Percentiles rank a stretch among this genome's conserved stretches.
Evolutionary conservation across 345 rosid genomes (phyloP).

Genomic region (Kandelia obovata): DNA sequence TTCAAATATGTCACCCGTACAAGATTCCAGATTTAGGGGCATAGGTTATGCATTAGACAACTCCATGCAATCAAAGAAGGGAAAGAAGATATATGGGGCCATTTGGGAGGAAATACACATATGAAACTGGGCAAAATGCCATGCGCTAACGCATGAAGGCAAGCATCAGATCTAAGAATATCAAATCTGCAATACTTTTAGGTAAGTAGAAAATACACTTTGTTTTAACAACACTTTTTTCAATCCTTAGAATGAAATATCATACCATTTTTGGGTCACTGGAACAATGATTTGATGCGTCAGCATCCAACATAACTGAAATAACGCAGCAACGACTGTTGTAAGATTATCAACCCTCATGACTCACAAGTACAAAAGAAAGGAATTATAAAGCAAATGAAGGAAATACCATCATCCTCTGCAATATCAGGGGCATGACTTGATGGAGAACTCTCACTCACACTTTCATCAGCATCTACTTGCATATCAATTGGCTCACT

Average conservation of each 20-base stretch:
- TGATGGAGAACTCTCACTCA: slow-evolving; percentile 45
- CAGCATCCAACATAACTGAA: slow-evolving; percentile 42
- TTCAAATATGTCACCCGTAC: too few relatives aligned
- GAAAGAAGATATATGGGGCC: too few relatives aligned
- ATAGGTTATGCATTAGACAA: too few relatives aligned
- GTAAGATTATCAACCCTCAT: slow-evolving; percentile 29
- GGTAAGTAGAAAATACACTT: neutral
- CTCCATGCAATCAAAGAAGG: too few relatives aligned
- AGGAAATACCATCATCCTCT: slow-evolving; percentile 37
- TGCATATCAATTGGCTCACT: slow-evolving; percentile 42
- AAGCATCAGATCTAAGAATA: neutral
- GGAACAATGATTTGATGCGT: slow-evolving; percentile 20
- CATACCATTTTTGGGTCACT: slow-evolving; percentile 47
- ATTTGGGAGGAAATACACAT: neutral
- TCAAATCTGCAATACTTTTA: neutral
- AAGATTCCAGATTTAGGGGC: too few relatives aligned
- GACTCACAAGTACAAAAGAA: slow-evolving; percentile 7
- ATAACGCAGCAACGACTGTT: slow-evolving; percentile 20
- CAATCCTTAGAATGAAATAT: neutral
- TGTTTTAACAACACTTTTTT: neutral
- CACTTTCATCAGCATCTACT: slow-evolving; percentile 48
- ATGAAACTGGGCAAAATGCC: neutral
- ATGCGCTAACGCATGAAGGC: neutral
- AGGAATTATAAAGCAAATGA: neutral
- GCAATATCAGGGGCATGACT: slow-evolving; percentile 50